Percentiles rank a stretch among this genome's conserved stretches.
These are phyloP conservation scores for Elaeis oleifera DNA, from an alignment of 202 grass and related monocot genomes.

Conservation along the genomic window DNA sequence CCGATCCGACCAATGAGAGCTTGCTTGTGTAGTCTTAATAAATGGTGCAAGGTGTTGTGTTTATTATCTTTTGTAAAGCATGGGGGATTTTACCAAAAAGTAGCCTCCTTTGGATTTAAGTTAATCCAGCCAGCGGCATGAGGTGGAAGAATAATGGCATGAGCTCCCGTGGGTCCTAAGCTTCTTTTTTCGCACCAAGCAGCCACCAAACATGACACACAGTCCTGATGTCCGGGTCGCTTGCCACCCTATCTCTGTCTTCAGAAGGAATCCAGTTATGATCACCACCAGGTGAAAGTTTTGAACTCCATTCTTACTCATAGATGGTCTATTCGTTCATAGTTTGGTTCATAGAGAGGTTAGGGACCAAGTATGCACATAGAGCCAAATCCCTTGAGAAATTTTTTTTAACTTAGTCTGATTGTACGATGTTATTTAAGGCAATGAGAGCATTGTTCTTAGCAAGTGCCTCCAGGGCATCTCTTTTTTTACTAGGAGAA, in stretches of 20 bases:
- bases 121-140: background rate
- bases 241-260: background rate
- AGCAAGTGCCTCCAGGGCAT: too few species aligned
- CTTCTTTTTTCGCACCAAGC: slow-evolving; percentile 12
- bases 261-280: background rate
- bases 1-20: slow-evolving; percentile 3
- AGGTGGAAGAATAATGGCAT: slow-evolving; percentile 15
- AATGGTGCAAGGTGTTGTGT: background rate
- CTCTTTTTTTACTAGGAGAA: too few species aligned
- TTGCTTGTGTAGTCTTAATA: background rate
- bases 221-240: background rate
- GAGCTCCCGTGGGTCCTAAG: background rate
- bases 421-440: too few species aligned
- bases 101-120: background rate
- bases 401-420: too few species aligned
- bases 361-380: too few species aligned
- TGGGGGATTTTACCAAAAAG: too few species aligned
- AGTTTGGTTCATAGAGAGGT: too few species aligned
- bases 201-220: slow-evolving; percentile 19
- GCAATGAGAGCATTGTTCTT: too few species aligned
- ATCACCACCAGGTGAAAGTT: slow-evolving; percentile 4
- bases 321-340: too few species aligned
- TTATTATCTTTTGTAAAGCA: background rate
- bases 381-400: too few species aligned
- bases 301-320: too few species aligned